Evolutionary conservation across 1,284 basidiomycete genomes (phyloP), one percentile per base, ranked within the genome.

Genomic region (Cutaneotrichosporon mucoides): DNA sequence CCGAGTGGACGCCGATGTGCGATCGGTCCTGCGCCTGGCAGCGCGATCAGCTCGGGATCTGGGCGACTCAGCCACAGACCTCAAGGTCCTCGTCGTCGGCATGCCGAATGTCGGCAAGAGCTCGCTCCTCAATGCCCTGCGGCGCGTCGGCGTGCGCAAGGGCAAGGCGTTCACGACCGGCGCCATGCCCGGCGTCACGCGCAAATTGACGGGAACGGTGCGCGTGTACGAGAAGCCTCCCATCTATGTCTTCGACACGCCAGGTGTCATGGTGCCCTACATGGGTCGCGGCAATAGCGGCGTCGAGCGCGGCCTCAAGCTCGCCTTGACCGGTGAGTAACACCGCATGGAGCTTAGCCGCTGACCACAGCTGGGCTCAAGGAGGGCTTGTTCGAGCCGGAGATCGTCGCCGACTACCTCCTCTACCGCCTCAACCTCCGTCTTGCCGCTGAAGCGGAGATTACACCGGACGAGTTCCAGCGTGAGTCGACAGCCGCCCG

Each of bases 71-170:
- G 43, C 60, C 5, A 65, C 85, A 59, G 88, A 90, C 72, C 79
- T 90, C 64, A 92, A 92, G 70, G 86, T 97, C 7, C 82, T 96
- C 5, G 90, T 96, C 33, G 86, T 94, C 55, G 95, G 95, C 33
- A 99, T 99, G 95, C 95, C 95, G 5, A 99, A 99, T 73, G 93
- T 98, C 45, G 96, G 96, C 51, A 99, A 99, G 80, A 96, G 92
- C 35, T 93, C 91, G 4, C 79, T 99, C 53, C 80, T 99, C 12
- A 99, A 99, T 73, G 86, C 90, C 0, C 82, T 99, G 13, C 84
- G 96, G 45, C 86, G 87, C 68, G 87, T 88, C 62, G 95, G 94
- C 5, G 89, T 95, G 37, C 82, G 85, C 62, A 92, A 91, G 72
- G 86, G 60, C 13, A 97, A 98, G 79, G 93, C 92, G 1, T 84